Evolutionary conservation across 768 basidiomycete genomes (phyloP).

Genomic region (Coprinopsis sp.): DNA sequence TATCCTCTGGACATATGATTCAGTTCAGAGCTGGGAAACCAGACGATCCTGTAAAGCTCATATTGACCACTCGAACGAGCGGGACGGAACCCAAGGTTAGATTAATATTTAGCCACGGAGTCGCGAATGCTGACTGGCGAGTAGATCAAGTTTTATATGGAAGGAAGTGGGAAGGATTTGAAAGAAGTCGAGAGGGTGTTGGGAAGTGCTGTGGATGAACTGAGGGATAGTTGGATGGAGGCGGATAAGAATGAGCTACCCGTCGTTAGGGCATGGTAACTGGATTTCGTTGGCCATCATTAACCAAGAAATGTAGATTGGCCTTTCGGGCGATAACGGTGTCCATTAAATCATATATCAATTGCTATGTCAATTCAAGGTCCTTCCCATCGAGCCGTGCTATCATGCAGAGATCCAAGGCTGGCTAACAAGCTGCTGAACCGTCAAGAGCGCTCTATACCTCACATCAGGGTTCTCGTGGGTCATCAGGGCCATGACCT

Average conservation of each 20-base stretch:
- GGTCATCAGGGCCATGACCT: conserved; percentile 90
- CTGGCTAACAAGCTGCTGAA: conserved; percentile 89
- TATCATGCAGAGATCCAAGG: conserved; percentile 61
- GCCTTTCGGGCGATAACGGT: too few species aligned
- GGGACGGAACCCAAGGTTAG: conserved; percentile 87
- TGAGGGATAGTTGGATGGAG: conserved; percentile 68
- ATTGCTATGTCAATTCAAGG: background rate
- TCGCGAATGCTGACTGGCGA: background rate
- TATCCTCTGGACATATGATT: conserved; percentile 84
- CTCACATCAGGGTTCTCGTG: conserved; percentile 85
- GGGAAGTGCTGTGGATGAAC: conserved; percentile 51
- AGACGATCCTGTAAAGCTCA: conserved; percentile 42
- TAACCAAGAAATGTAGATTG: too few species aligned
- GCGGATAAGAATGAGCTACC: conserved; percentile 36
- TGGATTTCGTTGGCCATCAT: too few species aligned
- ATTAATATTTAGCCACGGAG: background rate
- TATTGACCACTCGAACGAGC: conserved; percentile 77
- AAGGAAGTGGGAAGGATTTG: conserved; percentile 61
- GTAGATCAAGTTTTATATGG: conserved; percentile 88
- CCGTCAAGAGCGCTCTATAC: conserved; percentile 87
- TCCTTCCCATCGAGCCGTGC: background rate
- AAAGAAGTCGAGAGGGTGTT: conserved; percentile 46
- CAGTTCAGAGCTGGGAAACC: conserved; percentile 58
- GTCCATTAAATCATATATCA: background rate
- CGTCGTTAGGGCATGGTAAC: conserved; percentile 1